A percentile compares a stretch with the other conserved stretches of the same genome.
Conservation (phyloP, 805 yeast genomes). For the Saturnispora serradocipensis region DNA sequence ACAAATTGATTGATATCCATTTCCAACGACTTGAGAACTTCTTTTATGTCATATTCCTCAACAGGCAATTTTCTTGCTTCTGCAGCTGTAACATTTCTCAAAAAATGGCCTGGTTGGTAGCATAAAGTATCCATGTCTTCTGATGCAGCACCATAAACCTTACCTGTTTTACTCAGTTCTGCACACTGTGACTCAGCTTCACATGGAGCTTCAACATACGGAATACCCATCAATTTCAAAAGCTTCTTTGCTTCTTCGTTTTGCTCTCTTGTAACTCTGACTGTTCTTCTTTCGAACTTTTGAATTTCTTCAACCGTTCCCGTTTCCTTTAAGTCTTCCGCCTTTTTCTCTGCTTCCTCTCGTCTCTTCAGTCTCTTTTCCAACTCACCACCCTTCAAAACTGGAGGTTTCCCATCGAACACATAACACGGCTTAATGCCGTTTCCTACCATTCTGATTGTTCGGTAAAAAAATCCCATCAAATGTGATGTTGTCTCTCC, state of each 20-base stretch:
- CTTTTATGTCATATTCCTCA: conserved; percentile 63
- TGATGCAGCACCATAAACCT: conserved; percentile 94
- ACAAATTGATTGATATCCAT: conserved; percentile 66
- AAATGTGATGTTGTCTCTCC: conserved; percentile 93
- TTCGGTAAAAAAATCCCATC: conserved; percentile 94
- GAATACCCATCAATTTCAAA: conserved; percentile 87
- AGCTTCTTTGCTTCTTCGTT: conserved; percentile 88
- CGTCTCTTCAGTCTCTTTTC: conserved; percentile 74
- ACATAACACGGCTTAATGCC: conserved; percentile 97
- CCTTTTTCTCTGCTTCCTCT: conserved; percentile 71
- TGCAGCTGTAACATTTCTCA: conserved; percentile 87
- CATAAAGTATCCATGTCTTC: conserved; percentile 99
- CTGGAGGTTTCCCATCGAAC: conserved; percentile 97
- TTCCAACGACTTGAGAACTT: conserved; percentile 70
- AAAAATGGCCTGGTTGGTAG: conserved; percentile 72
- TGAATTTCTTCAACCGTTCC: conserved; percentile 71
- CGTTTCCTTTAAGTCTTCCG: conserved; percentile 68
- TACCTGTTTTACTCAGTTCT: conserved; percentile 76
- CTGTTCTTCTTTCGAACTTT: conserved; percentile 78
- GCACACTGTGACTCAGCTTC: conserved; percentile 99
- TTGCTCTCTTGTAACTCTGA: conserved; percentile 79
- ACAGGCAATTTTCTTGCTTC: conserved; percentile 92
- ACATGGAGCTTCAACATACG: conserved; percentile 87
- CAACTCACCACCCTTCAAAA: conserved; percentile 83
- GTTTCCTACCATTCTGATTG: conserved; percentile 78